Evolutionary conservation across 306 rosid species (phyloP), one percentile per base, ranked within the genome.

Genomic region (Ormosia semicastrata): DNA sequence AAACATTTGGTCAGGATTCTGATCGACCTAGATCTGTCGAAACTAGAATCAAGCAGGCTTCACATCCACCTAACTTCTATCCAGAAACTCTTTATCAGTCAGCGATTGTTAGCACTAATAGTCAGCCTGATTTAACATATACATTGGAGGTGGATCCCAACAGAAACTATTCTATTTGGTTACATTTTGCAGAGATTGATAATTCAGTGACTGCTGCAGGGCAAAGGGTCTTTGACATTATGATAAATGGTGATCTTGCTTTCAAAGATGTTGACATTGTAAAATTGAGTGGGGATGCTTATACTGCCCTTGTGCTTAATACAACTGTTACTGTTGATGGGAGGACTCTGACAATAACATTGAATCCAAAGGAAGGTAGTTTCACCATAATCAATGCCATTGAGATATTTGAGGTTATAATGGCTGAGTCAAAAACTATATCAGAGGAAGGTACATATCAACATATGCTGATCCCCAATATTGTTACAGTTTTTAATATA

Each of bases 141-240:
- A 60, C 87, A 15, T 79, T 89, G 87, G 94, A 93, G 6, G 99
- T 95, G 77, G 98, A 92, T 75, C 92, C 99, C 81, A 92, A 91
- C 66, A 91, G 88, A 83, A 93, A 95, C 90, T 93, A 93, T 85
- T 95, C 99, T 13, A 76, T 95, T 87, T 93, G 98, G 98, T 82
- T 95, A 63, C 98, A 93, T 84, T 93, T 95, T 73, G 97, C 99
- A 3, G 99, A 95, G 88, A 92, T 95, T 83, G 94, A 92, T 66
- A 66, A 60, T 65, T 77, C 92, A 8, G 79, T 95, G 40, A 85
- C 79, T 72, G 81, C 81, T 59, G 77, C 32, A 36, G 98, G 97
- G 66, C 87, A 92, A 85, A 88, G 99, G 85, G 94, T 93, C 58
- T 95, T 95, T 64, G 87, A 93, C 84, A 81, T 95, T 68, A 10